These are phyloP conservation scores for Croton setiger DNA, from an alignment of 441 rosid species.

Conservation along the genomic window DNA sequence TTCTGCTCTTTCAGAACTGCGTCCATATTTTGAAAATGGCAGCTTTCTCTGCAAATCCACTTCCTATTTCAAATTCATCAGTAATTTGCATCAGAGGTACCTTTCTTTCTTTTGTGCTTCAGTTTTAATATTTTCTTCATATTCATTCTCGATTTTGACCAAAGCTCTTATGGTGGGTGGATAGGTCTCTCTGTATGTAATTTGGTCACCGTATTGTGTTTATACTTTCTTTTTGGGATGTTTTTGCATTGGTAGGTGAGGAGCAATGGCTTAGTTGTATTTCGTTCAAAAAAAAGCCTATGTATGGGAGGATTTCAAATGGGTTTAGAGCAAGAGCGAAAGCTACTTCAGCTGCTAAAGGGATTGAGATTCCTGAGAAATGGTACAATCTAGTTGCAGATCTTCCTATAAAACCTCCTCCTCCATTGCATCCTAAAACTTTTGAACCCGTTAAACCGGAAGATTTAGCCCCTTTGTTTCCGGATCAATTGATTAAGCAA, in stretches of 20 bases:
- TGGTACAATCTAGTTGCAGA: constrained; percentile 91
- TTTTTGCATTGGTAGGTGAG: constrained; percentile 10
- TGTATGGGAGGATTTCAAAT: constrained; percentile 23
- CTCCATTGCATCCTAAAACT: constrained; percentile 74
- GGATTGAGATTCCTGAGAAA: constrained; percentile 52
- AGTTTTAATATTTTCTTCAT: background rate
- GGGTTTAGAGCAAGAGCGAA: constrained; percentile 28
- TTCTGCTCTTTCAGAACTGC: too few relatives aligned
- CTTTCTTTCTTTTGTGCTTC: background rate
- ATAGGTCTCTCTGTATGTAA: background rate
- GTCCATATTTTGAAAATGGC: constrained; percentile 15
- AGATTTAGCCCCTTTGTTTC: constrained; percentile 76
- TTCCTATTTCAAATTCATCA: constrained; percentile 12
- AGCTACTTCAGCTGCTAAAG: constrained; percentile 25
- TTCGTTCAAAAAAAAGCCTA: constrained; percentile 18
- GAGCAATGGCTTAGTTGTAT: constrained; percentile 27
- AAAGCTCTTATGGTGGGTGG: background rate
- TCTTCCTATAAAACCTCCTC: constrained; percentile 80
- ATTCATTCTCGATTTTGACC: background rate
- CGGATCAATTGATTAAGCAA: constrained; percentile 78
- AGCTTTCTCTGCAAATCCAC: constrained; percentile 11
- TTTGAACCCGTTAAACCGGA: constrained; percentile 65
- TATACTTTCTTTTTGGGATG: background rate
- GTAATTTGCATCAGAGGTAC: constrained; percentile 22
- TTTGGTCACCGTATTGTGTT: background rate